Base-by-base conservation (phyloP, 495 filamentous ascomycete species). In the Xylaria flabelliformis region DNA sequence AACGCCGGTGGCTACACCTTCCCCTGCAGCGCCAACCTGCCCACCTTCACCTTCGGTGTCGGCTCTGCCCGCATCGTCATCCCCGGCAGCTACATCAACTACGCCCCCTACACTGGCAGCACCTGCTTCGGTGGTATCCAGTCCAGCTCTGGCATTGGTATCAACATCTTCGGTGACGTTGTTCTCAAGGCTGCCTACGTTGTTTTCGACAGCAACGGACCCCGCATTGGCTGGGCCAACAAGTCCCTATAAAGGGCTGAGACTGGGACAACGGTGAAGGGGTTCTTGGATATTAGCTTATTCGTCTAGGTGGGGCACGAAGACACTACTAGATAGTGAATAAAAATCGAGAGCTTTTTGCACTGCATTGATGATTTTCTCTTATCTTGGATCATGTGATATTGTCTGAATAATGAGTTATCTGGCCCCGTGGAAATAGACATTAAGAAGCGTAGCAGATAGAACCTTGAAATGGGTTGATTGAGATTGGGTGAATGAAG, bases 151-250 rank as follows among this genome's bases (percentile, higher is more conserved):
- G 89, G 89, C 64, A 84, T 93, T 34, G 88, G 85, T 29, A 88
- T 93, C 77, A 85, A 85, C 69, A 93, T 96, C 79, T 90, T 91
- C 66, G 92, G 93, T 51, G 93, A 94, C 71, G 86, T 94, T 59
- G 93, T 92, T 76, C 86, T 96, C 72, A 94, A 95, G 85, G 87
- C 88, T 71, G 90, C 93, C 74, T 94, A 91, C 76, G 92, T 91
- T 24, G 89, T 96, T 24, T 94, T 93, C 76, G 87, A 92, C 73
- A 41, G 13, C 36, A 76, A 79, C 32, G 75, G 67, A 24, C 87
- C 88, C 29, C 78, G 79, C 12, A 78, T 92, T 50, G 91, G 90
- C 17, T 90, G 90, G 81, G 90, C 90, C n/a, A 69, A 67, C 59
- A 86, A 87, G 81, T 48, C 41, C 9, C 51, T 82, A 19, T 78